A percentile compares a stretch with the other conserved stretches of the same genome.
These are phyloP conservation scores for Eimeria praecox DNA, from an alignment of 169 alveolate genomes.

Conservation along the genomic window DNA sequence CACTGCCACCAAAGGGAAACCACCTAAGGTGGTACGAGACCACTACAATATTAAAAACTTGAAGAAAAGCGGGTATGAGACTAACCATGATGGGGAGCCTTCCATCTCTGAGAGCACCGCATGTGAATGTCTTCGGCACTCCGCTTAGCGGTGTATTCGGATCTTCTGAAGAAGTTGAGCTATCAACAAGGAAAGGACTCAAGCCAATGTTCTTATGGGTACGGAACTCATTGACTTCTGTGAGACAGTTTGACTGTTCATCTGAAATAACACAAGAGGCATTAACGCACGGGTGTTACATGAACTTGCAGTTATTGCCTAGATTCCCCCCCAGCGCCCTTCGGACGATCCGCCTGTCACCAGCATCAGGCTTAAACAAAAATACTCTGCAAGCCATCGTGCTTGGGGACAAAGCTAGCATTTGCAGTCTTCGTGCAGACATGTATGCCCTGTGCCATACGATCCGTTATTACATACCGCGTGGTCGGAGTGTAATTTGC, in stretches of 20 bases:
- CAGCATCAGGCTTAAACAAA: background rate
- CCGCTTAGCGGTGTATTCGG: background rate
- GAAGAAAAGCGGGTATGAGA: background rate
- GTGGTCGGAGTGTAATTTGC: background rate
- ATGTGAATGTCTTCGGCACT: background rate
- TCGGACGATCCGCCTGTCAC: background rate
- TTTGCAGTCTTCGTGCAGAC: background rate
- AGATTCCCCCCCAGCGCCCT: background rate
- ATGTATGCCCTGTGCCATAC: background rate
- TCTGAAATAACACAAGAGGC: background rate
- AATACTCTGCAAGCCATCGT: background rate
- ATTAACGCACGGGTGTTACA: background rate
- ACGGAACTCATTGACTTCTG: conserved; percentile 42
- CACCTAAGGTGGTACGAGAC: background rate
- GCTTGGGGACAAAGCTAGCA: background rate
- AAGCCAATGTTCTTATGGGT: conserved; percentile 40
- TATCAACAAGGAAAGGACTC: background rate
- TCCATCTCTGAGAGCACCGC: conserved; percentile 16
- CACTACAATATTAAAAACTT: background rate
- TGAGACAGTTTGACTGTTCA: background rate
- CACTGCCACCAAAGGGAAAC: background rate
- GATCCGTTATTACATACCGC: background rate
- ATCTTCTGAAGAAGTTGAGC: background rate
- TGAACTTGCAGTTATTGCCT: background rate
- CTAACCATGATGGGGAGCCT: background rate